Conservation (phyloP, 352 stramenopile genomes). For the Globisporangium perplexum region DNA sequence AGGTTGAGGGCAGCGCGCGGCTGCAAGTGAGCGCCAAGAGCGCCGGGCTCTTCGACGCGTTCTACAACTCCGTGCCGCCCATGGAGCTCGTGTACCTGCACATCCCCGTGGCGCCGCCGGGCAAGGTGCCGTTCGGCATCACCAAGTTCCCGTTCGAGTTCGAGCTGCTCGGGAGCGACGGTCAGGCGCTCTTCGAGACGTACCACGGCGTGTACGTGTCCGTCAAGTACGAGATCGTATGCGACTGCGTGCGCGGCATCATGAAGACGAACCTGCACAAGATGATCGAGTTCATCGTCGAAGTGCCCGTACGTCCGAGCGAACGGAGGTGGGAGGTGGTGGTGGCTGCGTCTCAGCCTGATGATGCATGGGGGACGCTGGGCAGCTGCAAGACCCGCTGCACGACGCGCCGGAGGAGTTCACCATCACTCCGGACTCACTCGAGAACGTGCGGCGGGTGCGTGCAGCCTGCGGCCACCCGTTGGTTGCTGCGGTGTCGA, state of each 20-base stretch:
- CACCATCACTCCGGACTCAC: conserved; percentile 70
- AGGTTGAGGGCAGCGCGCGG: conserved; percentile 74
- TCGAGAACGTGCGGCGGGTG: conserved; percentile 78
- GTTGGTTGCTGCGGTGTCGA: not conserved
- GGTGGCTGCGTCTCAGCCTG: conserved; percentile 2
- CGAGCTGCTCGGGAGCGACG: conserved; percentile 58
- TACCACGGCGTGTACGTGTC: conserved; percentile 92
- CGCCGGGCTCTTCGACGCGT: conserved; percentile 76
- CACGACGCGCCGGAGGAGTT: conserved; percentile 69
- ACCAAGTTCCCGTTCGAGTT: conserved; percentile 90
- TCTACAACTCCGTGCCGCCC: conserved; percentile 70
- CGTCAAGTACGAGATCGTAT: conserved; percentile 87
- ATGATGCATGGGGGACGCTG: not conserved
- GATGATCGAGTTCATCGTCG: conserved; percentile 89
- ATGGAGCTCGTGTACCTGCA: conserved; percentile 84
- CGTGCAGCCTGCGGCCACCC: not conserved
- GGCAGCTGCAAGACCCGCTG: conserved; percentile 48
- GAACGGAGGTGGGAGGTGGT: not conserved
- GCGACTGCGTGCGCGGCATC: conserved; percentile 78
- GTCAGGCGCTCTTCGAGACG: conserved; percentile 79
- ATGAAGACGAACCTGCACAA: conserved; percentile 86
- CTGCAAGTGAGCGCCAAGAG: conserved; percentile 81
- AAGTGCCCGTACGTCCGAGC: conserved; percentile 59
- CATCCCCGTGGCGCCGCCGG: conserved; percentile 54
- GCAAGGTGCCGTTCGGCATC: conserved; percentile 74